Evolutionary conservation across 176 grass and related monocot species (phyloP), one percentile per base, ranked within the genome.

Genomic region (Avena sativa): DNA sequence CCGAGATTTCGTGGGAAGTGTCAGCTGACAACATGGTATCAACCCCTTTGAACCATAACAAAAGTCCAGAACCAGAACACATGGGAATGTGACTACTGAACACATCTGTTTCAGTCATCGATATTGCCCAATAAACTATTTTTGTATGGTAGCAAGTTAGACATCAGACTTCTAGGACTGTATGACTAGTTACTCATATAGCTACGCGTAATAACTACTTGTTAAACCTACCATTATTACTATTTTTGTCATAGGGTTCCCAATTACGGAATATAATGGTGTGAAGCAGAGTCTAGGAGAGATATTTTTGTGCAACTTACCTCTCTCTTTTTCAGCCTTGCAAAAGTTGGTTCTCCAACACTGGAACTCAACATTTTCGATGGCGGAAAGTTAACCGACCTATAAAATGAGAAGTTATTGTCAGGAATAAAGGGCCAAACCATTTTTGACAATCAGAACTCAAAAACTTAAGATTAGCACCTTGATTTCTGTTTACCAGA

Each of bases 341-440:
- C 25, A 75, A 80, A 57, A 17, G 88, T 88, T 77, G 44, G 65
- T 85, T 84, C 89, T 76, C 77, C 87, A 76, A 86, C 67, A 86
- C 23, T 83, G 43, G 82, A 89, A 76, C 75, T 88, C 78, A 81
- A 51, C 30, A 70, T 70, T 89, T 95, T 97, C 80, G 84, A 91
- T 51, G 89, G 82, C 85, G 89, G 89, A 71, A 97, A 76, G 77
- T 93, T 89, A 69, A 89, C 81, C 26, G 89, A 97, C 62, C 93
- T 97, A 82, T 55, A 80, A 34, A 81, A 25, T 23, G 23, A 88
- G 7, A 85, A 86, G 17, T 79, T 50, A 52, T 58, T 52, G 70
- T 90, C 16, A 85, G 74, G 47, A 76, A 75, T 84, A 83, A 83
- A 62, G 30, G 68, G 48, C 16, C 53, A 80, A 86, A 10, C 34